Conservation (phyloP, 805 yeast species). For the Starmerella asiatica region DNA sequence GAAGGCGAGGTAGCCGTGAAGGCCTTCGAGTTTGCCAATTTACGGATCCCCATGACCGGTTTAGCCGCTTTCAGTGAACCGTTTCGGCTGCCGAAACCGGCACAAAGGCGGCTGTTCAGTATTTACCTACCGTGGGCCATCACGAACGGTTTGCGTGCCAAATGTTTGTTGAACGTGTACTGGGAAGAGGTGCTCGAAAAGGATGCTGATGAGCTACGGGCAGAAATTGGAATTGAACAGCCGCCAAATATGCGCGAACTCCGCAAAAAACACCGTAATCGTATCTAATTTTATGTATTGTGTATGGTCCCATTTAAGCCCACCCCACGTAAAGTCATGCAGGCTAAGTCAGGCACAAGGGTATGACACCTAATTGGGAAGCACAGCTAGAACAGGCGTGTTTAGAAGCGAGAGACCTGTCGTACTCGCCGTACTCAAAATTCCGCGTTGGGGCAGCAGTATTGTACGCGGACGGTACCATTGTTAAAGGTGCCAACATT, state of each 20-base stretch:
- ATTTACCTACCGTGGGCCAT: constrained; percentile 84
- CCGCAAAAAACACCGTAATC: constrained; percentile 13
- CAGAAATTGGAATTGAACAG: constrained; percentile 53
- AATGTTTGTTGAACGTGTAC: constrained; percentile 71
- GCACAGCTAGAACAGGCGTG: constrained; percentile 16
- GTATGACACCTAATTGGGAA: not conserved
- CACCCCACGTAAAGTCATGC: no score
- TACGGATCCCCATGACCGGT: constrained; percentile 92
- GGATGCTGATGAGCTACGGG: constrained; percentile 60
- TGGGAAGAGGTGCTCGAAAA: constrained; percentile 76
- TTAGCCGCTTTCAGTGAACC: constrained; percentile 87
- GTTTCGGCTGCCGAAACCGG: constrained; percentile 54
- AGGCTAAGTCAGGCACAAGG: no score
- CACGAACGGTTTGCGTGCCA: constrained; percentile 53
- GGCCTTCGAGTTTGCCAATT: constrained; percentile 79
- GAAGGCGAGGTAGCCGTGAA: constrained; percentile 97
- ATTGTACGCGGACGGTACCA: constrained; percentile 37
- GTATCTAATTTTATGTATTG: not conserved
- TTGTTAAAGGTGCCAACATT: constrained; percentile 66
- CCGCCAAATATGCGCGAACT: constrained; percentile 70
- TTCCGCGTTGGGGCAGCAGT: constrained; percentile 77
- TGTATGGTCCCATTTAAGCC: no score
- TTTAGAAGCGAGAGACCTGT: constrained; percentile 34
- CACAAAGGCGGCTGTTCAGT: constrained; percentile 42
- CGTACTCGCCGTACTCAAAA: constrained; percentile 62